Conservation (phyloP, 192 early-diverging fungal species). For the Coemansia sp. region DNA sequence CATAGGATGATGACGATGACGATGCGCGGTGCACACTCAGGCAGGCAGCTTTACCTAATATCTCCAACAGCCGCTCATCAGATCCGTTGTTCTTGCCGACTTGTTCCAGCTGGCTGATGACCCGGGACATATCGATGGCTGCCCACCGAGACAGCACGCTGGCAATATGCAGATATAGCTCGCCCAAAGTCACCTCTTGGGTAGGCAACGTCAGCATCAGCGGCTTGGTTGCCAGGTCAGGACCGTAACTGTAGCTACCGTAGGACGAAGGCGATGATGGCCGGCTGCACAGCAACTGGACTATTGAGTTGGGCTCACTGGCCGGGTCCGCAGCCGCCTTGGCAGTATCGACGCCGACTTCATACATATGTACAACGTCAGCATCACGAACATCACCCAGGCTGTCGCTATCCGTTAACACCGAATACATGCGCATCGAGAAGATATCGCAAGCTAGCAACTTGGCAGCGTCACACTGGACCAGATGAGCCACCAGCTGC, state of each 20-base stretch:
- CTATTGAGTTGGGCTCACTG: constrained; percentile 7
- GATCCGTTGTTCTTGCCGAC: constrained; percentile 4
- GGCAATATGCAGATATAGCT: constrained; percentile 32
- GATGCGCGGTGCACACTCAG: constrained; percentile 34
- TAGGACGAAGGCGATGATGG: constrained; percentile 12
- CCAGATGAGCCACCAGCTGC: constrained; percentile 56
- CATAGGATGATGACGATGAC: not conserved
- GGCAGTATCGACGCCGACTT: constrained; percentile 18
- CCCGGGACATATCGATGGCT: constrained; percentile 26
- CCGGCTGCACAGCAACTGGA: constrained; percentile 36
- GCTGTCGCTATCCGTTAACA: constrained; percentile 28
- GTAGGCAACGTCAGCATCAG: constrained; percentile 32
- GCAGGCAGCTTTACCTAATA: constrained; percentile 25
- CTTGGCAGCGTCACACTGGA: constrained; percentile 2
- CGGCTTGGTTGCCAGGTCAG: constrained; percentile 35
- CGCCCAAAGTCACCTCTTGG: constrained; percentile 22
- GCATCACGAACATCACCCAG: constrained; percentile 23
- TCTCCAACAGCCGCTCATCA: constrained; percentile 28
- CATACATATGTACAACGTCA: constrained; percentile 40
- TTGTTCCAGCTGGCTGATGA: constrained; percentile 20
- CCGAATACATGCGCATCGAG: constrained; percentile 19
- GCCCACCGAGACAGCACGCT: constrained; percentile 33
- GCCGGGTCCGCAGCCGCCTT: constrained; percentile 20
- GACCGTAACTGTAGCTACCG: constrained; percentile 20
- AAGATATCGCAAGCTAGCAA: constrained; percentile 38